Evolutionary conservation across 2,329 filamentous ascomycete genomes (phyloP).

Genomic region (Hawksworthiomyces lignivorus): DNA sequence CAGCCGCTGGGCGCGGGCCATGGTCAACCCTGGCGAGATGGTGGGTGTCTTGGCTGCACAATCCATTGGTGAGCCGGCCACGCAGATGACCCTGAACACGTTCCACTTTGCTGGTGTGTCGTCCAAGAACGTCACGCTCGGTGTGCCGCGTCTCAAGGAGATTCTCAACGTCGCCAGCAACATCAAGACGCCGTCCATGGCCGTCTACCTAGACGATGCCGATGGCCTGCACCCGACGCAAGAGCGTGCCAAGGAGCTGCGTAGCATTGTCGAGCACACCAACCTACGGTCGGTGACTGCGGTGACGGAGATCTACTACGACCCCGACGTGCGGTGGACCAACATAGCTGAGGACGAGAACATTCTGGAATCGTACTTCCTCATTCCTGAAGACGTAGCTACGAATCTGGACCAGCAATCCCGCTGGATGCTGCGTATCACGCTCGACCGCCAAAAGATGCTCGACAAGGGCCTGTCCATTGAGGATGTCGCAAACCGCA

Average conservation of each 20-base stretch:
- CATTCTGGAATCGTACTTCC: conserved; percentile 94
- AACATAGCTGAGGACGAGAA: conserved; percentile 82
- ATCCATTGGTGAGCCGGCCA: conserved; percentile 96
- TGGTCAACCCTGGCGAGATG: conserved; percentile 94
- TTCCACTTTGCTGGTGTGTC: conserved; percentile 99
- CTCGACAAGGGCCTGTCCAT: conserved; percentile 90
- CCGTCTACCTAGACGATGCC: conserved; percentile 67
- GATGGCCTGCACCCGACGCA: conserved; percentile 49
- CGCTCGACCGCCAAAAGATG: conserved; percentile 87
- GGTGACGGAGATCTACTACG: conserved; percentile 93
- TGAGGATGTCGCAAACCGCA: conserved; percentile 79
- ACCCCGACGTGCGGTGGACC: conserved; percentile 80
- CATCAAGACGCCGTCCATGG: conserved; percentile 98
- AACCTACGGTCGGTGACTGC: conserved; percentile 86
- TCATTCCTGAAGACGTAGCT: conserved; percentile 73
- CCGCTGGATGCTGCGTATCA: conserved; percentile 89
- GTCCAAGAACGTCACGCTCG: conserved; percentile 96
- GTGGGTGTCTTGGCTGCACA: conserved; percentile 95
- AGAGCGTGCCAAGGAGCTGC: conserved; percentile 74
- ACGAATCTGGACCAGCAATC: conserved; percentile 67
- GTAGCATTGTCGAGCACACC: conserved; percentile 88
- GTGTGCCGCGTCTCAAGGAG: conserved; percentile 98
- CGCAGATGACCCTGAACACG: conserved; percentile 98
- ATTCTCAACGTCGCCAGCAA: conserved; percentile 97
- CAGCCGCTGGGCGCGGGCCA: conserved; percentile 75